phyloP scores from a whole-genome alignment of 1,284 basidiomycete species.

The Microbotryum scabiosae region DNA sequence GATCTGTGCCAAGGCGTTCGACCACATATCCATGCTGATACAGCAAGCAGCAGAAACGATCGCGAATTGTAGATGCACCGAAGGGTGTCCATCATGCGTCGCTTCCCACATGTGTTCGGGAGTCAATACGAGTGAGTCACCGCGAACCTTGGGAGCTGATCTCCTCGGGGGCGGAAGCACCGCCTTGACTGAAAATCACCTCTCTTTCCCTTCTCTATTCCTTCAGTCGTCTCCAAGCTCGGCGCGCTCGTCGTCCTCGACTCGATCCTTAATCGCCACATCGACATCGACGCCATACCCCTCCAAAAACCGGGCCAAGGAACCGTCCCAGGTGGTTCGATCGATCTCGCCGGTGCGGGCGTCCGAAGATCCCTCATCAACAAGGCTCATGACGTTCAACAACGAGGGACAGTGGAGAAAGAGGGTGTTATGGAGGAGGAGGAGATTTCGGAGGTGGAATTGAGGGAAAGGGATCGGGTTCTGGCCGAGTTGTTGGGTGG shows the following conservation, averaged over 20 bases:
- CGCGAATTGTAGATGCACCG: conserved; percentile 58
- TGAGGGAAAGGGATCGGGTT: conserved; percentile 7
- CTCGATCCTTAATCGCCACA: conserved; percentile 52
- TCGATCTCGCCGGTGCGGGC: conserved; percentile 25
- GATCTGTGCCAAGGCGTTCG: conserved; percentile 69
- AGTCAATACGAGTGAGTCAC: conserved; percentile 29
- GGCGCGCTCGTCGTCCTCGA: conserved; percentile 62
- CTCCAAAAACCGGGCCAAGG: conserved; percentile 16
- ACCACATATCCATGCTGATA: conserved; percentile 61
- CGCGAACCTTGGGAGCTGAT: neutral
- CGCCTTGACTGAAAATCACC: neutral
- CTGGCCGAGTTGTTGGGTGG: conserved; percentile 6
- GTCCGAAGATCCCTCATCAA: conserved; percentile 10
- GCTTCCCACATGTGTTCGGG: conserved; percentile 31
- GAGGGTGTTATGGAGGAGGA: conserved; percentile 14
- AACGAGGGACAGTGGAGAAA: neutral
- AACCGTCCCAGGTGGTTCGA: conserved; percentile 14
- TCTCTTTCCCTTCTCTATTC: neutral
- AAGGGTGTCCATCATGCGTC: conserved; percentile 62
- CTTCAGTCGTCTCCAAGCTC: conserved; percentile 53
- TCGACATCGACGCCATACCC: conserved; percentile 43
- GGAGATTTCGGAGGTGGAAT: conserved; percentile 11
- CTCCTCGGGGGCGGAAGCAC: neutral
- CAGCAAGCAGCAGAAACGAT: conserved; percentile 56
- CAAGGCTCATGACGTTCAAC: neutral